Percentiles rank a stretch among this genome's conserved stretches.
phyloP scores from a whole-genome alignment of 2,329 filamentous ascomycete species.

The Exophiala sp. region DNA sequence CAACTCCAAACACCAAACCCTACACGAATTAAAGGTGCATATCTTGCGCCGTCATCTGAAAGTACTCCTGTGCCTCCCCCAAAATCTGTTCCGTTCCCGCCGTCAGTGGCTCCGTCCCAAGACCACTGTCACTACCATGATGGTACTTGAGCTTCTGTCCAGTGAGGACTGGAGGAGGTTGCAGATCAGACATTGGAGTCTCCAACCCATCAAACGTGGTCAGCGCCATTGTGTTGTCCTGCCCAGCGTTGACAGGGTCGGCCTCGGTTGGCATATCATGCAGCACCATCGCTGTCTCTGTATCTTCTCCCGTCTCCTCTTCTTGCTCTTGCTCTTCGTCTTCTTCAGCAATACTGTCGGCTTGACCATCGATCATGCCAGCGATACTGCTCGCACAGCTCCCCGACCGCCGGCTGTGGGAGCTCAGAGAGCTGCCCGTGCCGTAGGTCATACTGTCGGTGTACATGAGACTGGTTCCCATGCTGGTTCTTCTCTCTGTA shows the following conservation, averaged over 20 bases:
- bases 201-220: conserved; percentile 16
- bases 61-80: conserved; percentile 23
- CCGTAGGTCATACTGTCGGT: conserved; percentile 42
- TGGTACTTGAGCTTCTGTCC: conserved; percentile 21
- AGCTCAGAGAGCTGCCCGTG: conserved; percentile 40
- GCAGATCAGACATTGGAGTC: conserved; percentile 19
- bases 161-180: conserved; percentile 19
- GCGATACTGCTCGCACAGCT: conserved; percentile 42
- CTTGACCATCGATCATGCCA: conserved; percentile 33
- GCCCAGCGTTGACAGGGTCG: conserved; percentile 7
- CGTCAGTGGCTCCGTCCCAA: conserved; percentile 31
- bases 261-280: conserved; percentile 9
- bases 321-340: conserved; percentile 31
- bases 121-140: conserved; percentile 32
- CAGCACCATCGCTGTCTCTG: conserved; percentile 14
- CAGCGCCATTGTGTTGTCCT: conserved; percentile 14
- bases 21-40: neutral
- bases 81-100: conserved; percentile 16
- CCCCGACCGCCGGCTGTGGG: conserved; percentile 29
- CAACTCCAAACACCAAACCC: neutral
- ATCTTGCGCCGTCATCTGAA: conserved; percentile 24
- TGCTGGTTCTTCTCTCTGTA: conserved; percentile 45
- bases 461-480: conserved; percentile 32
- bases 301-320: conserved; percentile 8
- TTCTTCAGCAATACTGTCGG: conserved; percentile 28